Conservation (phyloP, 257 asterid genomes). For the Nicotiana otophora region DNA sequence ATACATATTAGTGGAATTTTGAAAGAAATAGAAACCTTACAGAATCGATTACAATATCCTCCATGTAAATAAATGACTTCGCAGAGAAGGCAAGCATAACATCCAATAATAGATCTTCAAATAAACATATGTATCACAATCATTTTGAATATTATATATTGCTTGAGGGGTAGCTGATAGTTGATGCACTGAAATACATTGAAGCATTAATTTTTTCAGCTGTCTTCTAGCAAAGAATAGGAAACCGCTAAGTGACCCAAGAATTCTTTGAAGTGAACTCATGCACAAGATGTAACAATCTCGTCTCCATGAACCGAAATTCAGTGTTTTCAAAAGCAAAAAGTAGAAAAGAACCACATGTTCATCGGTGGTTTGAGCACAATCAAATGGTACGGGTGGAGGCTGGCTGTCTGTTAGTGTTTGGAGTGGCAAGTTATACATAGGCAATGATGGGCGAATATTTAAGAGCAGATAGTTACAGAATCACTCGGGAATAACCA, state of each 20-base stretch:
- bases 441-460: not conserved
- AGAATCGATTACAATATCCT: not conserved
- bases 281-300: not conserved
- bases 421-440: slow-evolving; percentile 1
- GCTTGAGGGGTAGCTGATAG: not conserved
- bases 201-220: not conserved
- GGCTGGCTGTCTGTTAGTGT: not conserved
- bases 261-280: not conserved
- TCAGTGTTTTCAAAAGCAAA: not conserved
- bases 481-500: not conserved
- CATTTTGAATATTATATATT: not conserved
- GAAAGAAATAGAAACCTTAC: not conserved
- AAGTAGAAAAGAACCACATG: not conserved
- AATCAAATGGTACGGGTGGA: not conserved
- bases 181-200: not conserved
- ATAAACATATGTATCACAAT: not conserved
- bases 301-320: not conserved
- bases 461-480: not conserved
- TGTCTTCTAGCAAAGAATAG: not conserved
- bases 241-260: not conserved
- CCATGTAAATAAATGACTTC: not conserved
- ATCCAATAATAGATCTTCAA: not conserved
- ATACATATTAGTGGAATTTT: not conserved
- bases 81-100: not conserved
- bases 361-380: not conserved